Evolutionary conservation across 352 stramenopile genomes (phyloP).

Genomic region (Phytophthora gonapodyides): DNA sequence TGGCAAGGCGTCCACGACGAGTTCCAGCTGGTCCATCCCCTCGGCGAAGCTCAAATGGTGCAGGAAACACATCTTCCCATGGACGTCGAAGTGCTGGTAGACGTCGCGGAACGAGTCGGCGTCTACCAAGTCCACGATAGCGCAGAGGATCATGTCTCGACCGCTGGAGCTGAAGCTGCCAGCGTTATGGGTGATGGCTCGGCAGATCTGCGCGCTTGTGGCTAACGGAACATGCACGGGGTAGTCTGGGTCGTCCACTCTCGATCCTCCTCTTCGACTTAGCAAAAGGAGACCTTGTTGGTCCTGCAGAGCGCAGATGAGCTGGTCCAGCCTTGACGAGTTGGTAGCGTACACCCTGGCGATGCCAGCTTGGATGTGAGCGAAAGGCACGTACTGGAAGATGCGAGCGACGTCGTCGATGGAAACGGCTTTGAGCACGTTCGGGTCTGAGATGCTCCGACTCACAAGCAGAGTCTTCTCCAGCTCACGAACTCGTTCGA

Average conservation of each 20-base stretch:
- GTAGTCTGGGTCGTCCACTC: constrained; percentile 47
- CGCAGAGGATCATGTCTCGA: constrained; percentile 74
- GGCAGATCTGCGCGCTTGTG: constrained; percentile 71
- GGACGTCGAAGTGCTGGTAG: constrained; percentile 64
- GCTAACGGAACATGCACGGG: constrained; percentile 58
- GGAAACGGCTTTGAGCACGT: constrained; percentile 43
- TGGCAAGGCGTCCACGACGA: constrained; percentile 55
- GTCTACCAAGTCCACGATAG: constrained; percentile 67
- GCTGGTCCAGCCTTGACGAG: constrained; percentile 28
- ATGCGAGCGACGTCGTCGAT: constrained; percentile 52
- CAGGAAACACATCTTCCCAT: constrained; percentile 64
- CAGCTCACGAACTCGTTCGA: constrained; percentile 60
- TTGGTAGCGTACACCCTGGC: constrained; percentile 23
- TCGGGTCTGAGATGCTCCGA: constrained; percentile 47
- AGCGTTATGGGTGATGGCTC: constrained; percentile 63
- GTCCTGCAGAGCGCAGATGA: constrained; percentile 27
- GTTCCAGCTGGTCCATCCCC: constrained; percentile 56
- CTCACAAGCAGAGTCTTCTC: constrained; percentile 47
- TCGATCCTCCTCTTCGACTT: constrained; percentile 1
- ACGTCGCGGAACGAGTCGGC: constrained; percentile 70
- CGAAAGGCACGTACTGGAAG: constrained; percentile 51
- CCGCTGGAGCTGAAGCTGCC: constrained; percentile 64
- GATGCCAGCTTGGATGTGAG: constrained; percentile 36
- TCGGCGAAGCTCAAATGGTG: constrained; percentile 63
- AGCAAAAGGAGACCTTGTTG: constrained; percentile 27